A percentile compares a stretch with the other conserved stretches of the same genome.
Conservation (phyloP, 2,329 filamentous ascomycete species). For the Geosmithia flava region DNA sequence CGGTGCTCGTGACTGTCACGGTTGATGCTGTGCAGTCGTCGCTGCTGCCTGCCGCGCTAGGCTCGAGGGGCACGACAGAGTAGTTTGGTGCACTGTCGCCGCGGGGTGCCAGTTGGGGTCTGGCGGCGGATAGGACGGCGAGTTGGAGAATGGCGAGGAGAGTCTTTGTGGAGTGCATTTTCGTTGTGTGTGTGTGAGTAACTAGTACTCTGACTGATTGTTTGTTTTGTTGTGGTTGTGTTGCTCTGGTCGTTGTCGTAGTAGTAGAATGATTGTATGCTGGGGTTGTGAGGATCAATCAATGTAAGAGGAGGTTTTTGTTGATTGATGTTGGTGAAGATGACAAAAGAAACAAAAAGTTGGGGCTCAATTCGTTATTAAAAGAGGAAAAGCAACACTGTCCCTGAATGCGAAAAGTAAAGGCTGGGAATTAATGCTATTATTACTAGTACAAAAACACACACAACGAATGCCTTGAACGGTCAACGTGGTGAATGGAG, state of each 20-base stretch:
- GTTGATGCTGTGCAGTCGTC: neutral
- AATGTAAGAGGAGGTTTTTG: neutral
- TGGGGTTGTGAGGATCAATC: neutral
- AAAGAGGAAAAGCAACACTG: no score
- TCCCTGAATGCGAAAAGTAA: no score
- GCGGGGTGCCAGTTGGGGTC: conserved; percentile 15
- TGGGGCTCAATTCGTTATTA: neutral
- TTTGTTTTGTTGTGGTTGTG: neutral
- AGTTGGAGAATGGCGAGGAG: conserved; percentile 16
- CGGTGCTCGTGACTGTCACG: neutral
- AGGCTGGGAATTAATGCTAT: no score
- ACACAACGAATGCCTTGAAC: no score
- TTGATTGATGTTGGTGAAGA: neutral
- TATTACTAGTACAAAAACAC: no score
- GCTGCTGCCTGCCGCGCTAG: conserved; percentile 8
- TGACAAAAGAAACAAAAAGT: neutral
- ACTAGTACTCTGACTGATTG: neutral
- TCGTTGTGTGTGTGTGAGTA: neutral
- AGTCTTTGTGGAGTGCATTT: neutral
- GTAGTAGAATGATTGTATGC: no score
- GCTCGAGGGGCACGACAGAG: conserved; percentile 25
- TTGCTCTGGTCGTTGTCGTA: no score
- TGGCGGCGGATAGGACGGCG: conserved; percentile 3
- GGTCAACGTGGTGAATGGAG: no score
- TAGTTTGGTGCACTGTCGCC: conserved; percentile 15